A percentile compares a stretch with the other conserved stretches of the same genome.
Conservation (phyloP, 306 rosid genomes). For the Mimosa pudica region DNA sequence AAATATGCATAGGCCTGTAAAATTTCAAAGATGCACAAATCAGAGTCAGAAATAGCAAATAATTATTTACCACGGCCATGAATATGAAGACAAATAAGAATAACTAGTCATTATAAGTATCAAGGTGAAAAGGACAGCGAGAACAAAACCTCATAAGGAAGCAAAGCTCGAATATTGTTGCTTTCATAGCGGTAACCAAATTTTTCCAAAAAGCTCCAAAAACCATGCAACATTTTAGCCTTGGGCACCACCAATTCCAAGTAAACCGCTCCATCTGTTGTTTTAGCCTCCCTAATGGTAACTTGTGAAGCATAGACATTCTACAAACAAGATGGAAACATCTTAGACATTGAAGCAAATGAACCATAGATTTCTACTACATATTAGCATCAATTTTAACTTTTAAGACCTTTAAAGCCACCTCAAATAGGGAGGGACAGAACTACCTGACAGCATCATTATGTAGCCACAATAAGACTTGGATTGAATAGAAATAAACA, state of each 20-base stretch:
- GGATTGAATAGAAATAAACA: conserved; percentile 1
- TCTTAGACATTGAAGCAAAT: conserved; percentile 18
- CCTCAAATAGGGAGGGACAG: neutral
- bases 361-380: conserved; percentile 1
- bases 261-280: conserved; percentile 67
- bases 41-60: neutral
- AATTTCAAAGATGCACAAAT: neutral
- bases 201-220: conserved; percentile 74
- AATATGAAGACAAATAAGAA: conserved; percentile 19
- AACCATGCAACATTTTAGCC: conserved; percentile 41
- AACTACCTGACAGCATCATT: conserved; percentile 21
- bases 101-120: neutral
- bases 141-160: conserved; percentile 83
- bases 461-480: conserved; percentile 1
- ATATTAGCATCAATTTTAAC: conserved; percentile 15
- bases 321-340: conserved; percentile 38
- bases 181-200: conserved; percentile 78
- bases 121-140: conserved; percentile 35
- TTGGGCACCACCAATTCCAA: conserved; percentile 62
- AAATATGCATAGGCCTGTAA: conserved; percentile 12
- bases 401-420: conserved; percentile 11
- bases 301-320: conserved; percentile 63
- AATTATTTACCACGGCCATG: neutral
- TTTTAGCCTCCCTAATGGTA: conserved; percentile 64
- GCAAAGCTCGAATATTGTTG: conserved; percentile 70